These are phyloP conservation scores for Eustoma russellianum DNA, from an alignment of 257 asterid species.

Conservation along the genomic window DNA sequence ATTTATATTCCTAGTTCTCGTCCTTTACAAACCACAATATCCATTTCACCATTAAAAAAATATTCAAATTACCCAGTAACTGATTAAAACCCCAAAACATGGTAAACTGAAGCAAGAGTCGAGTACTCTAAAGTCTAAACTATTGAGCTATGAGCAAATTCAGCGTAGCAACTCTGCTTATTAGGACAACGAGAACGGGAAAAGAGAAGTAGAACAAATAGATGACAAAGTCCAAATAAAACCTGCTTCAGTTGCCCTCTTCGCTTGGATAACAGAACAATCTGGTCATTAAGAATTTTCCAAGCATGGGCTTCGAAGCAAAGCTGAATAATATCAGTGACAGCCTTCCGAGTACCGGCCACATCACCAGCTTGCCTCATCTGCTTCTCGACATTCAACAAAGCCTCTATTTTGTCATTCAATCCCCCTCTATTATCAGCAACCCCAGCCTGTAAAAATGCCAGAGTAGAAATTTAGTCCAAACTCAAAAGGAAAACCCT, in stretches of 20 bases:
- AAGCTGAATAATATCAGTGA: slow-evolving; percentile 70
- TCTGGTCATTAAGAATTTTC: slow-evolving; percentile 81
- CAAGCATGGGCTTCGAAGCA: slow-evolving; percentile 90
- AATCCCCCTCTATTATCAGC: slow-evolving; percentile 22
- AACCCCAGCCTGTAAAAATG: slow-evolving; percentile 55
- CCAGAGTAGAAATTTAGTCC: slow-evolving; percentile 19
- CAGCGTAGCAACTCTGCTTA: no score
- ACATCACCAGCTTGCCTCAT: slow-evolving; percentile 88
- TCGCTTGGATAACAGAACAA: slow-evolving; percentile 78
- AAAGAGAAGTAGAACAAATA: no score
- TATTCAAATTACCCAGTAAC: no score
- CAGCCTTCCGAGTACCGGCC: slow-evolving; percentile 77
- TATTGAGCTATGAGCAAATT: no score
- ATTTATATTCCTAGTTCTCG: no score
- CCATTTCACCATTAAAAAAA: no score
- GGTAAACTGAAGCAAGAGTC: no score
- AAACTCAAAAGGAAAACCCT: neutral
- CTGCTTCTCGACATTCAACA: slow-evolving; percentile 91
- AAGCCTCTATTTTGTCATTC: slow-evolving; percentile 64
- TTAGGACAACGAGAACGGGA: neutral
- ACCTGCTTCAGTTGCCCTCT: slow-evolving; percentile 98
- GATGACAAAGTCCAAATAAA: no score
- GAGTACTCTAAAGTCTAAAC: no score
- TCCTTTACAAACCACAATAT: no score
- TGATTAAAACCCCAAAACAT: no score